phyloP scores from a whole-genome alignment of 176 grass and related monocot species.

The Melocanna baccifera region DNA sequence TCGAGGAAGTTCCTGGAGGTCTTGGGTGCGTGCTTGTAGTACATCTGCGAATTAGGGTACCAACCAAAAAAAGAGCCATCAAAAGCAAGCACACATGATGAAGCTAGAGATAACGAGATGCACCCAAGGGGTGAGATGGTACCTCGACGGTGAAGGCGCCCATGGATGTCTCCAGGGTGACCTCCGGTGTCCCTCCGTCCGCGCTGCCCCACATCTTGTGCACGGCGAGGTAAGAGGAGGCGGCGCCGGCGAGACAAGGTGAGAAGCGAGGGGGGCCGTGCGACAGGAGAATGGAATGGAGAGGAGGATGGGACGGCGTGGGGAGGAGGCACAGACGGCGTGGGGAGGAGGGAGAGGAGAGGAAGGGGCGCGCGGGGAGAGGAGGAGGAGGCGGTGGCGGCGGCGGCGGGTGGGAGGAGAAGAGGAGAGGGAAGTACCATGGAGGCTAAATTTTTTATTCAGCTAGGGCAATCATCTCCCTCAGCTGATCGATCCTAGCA shows the following conservation, averaged over 20 bases:
- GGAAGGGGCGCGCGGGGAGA: neutral
- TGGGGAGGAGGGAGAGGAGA: neutral
- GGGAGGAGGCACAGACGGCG: too few relatives aligned
- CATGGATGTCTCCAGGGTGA: slow-evolving; percentile 90
- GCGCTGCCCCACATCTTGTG: slow-evolving; percentile 54
- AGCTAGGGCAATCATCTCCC: too few relatives aligned
- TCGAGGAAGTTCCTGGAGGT: slow-evolving; percentile 94
- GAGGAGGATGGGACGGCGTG: too few relatives aligned
- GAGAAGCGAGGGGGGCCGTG: neutral
- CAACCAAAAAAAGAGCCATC: slow-evolving; percentile 2
- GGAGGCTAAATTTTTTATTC: too few relatives aligned
- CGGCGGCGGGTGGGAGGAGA: too few relatives aligned
- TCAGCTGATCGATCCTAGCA: neutral
- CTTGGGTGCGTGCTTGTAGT: slow-evolving; percentile 95
- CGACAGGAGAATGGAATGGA: too few relatives aligned
- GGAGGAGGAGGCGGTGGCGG: too few relatives aligned
- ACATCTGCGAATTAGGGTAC: slow-evolving; percentile 51
- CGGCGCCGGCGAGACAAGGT: neutral
- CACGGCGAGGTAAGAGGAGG: neutral
- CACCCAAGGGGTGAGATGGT: neutral
- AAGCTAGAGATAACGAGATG: neutral
- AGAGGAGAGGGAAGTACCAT: too few relatives aligned
- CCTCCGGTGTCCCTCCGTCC: slow-evolving; percentile 69
- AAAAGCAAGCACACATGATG: neutral
- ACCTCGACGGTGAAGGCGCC: slow-evolving; percentile 83